phyloP scores from a whole-genome alignment of 1,139 yeast species.

The Yamadazyma friedrichii region DNA sequence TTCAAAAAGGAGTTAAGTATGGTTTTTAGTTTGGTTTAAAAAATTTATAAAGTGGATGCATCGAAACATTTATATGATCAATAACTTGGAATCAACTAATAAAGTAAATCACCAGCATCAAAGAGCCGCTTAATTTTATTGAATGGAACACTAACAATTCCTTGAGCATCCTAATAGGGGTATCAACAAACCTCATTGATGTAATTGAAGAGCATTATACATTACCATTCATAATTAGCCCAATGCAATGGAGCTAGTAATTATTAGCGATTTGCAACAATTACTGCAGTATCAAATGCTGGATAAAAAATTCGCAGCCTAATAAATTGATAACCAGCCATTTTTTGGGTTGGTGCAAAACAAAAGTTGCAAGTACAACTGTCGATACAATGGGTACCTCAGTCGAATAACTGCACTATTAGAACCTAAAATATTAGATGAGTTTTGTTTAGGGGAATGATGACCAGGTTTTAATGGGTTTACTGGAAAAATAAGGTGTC shows the following conservation, averaged over 20 bases:
- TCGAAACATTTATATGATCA: not conserved
- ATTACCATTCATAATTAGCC: too few relatives aligned
- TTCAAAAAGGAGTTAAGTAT: constrained; percentile 1
- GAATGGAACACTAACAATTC: constrained; percentile 1
- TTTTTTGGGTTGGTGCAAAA: not conserved
- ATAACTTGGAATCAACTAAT: constrained; percentile 1
- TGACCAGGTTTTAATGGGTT: too few relatives aligned
- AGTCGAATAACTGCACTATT: too few relatives aligned
- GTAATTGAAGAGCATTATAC: too few relatives aligned
- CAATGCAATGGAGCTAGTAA: constrained; percentile 1
- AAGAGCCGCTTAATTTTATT: not conserved
- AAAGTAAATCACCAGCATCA: constrained; percentile 1
- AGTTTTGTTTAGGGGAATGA: too few relatives aligned
- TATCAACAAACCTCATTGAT: too few relatives aligned
- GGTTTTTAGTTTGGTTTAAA: not conserved
- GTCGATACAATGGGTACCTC: too few relatives aligned
- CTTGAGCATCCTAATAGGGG: not conserved
- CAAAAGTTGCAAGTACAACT: too few relatives aligned
- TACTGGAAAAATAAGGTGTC: too few relatives aligned
- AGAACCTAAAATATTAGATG: too few relatives aligned
- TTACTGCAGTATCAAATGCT: constrained; percentile 1
- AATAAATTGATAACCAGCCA: constrained; percentile 7
- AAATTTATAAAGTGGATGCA: not conserved
- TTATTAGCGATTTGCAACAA: not conserved
- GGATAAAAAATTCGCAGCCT: constrained; percentile 6